Evolutionary conservation across 495 filamentous ascomycete genomes (phyloP).

Genomic region (Friedmanniomyces simplex): DNA sequence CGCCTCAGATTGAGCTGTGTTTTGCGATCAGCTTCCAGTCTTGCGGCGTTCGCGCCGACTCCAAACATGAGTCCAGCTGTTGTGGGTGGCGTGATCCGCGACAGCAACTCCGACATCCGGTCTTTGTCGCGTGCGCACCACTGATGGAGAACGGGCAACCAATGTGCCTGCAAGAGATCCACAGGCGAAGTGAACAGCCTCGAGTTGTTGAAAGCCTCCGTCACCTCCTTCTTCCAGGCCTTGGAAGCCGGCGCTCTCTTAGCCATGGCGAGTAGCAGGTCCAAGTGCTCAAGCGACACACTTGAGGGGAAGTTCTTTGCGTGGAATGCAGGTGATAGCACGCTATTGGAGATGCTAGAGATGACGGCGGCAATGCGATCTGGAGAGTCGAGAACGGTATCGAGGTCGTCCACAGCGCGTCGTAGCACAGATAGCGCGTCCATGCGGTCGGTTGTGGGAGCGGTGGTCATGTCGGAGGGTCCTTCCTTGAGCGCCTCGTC

Average conservation of each 20-base stretch:
- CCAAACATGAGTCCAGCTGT: slow-evolving; percentile 98
- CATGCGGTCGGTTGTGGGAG: not conserved
- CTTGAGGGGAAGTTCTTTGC: slow-evolving; percentile 85
- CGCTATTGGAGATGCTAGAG: slow-evolving; percentile 66
- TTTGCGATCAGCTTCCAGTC: slow-evolving; percentile 85
- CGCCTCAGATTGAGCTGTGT: slow-evolving; percentile 84
- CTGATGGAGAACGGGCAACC: slow-evolving; percentile 75
- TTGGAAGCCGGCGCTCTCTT: slow-evolving; percentile 72
- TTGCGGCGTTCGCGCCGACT: slow-evolving; percentile 88
- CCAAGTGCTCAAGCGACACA: slow-evolving; percentile 56
- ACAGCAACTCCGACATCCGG: slow-evolving; percentile 67
- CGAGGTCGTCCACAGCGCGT: slow-evolving; percentile 42
- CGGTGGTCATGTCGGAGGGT: not conserved
- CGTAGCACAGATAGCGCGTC: not conserved
- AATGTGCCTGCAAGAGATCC: slow-evolving; percentile 54
- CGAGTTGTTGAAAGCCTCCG: slow-evolving; percentile 82
- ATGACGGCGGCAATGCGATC: slow-evolving; percentile 73
- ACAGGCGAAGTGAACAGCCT: slow-evolving; percentile 66
- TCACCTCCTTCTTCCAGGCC: slow-evolving; percentile 83
- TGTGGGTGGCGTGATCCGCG: slow-evolving; percentile 69
- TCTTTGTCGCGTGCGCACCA: slow-evolving; percentile 82
- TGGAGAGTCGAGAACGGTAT: slow-evolving; percentile 73
- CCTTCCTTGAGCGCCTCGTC: not conserved
- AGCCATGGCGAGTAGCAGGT: slow-evolving; percentile 65
- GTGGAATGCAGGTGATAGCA: slow-evolving; percentile 73